Evolutionary conservation across 129 eudicot genomes (phyloP).

Genomic region (Scalesia atractyloides): DNA sequence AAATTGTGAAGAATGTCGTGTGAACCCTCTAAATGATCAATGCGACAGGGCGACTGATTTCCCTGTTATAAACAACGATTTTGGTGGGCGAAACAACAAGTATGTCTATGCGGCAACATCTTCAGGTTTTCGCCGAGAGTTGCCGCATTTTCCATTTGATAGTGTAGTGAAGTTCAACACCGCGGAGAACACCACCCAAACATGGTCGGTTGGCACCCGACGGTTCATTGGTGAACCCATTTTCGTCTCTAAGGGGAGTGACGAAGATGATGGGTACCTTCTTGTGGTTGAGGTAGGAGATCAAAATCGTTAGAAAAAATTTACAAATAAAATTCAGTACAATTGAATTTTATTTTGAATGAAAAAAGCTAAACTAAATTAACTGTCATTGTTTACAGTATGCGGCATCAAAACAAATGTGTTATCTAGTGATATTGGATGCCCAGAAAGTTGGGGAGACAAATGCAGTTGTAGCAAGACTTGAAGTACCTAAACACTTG

Average conservation of each 20-base stretch:
- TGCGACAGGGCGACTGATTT: constrained; percentile 75
- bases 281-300: constrained; percentile 82
- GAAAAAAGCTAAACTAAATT: neutral
- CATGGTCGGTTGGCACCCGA: constrained; percentile 68
- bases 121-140: constrained; percentile 58
- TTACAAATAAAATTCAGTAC: neutral
- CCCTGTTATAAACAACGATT: constrained; percentile 62
- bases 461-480: constrained; percentile 69
- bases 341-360: neutral
- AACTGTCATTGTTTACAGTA: constrained; percentile 51
- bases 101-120: constrained; percentile 75
- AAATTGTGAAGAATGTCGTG: constrained; percentile 44
- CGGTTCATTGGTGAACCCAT: constrained; percentile 90
- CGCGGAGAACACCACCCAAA: constrained; percentile 31
- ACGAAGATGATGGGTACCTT: constrained; percentile 88
- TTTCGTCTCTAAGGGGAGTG: constrained; percentile 56
- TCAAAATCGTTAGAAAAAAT: neutral
- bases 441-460: constrained; percentile 57
- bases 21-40: constrained; percentile 47
- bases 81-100: constrained; percentile 53
- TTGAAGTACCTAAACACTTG: constrained; percentile 76
- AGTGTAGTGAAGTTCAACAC: constrained; percentile 71
- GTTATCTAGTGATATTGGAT: constrained; percentile 72
- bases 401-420: constrained; percentile 69
- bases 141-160: constrained; percentile 87